phyloP scores from a whole-genome alignment of 768 basidiomycete genomes.

The Leccinellum luteum region DNA sequence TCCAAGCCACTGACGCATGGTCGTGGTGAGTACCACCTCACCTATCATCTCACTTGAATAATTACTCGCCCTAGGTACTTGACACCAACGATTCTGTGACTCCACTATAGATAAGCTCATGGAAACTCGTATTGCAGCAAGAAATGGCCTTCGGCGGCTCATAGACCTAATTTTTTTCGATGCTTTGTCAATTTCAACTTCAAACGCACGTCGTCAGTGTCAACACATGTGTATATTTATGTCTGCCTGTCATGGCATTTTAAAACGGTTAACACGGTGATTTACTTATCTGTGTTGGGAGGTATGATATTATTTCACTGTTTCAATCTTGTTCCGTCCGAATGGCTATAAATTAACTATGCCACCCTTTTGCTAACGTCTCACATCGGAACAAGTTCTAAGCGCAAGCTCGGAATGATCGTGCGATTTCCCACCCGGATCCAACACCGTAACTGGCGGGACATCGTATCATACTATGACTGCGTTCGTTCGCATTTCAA shows the following conservation, averaged over 20 bases:
- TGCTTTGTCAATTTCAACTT: background rate
- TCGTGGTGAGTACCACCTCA: too few relatives aligned
- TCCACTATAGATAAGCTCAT: too few relatives aligned
- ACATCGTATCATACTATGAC: too few relatives aligned
- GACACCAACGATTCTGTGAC: too few relatives aligned
- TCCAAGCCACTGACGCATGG: too few relatives aligned
- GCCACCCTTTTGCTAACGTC: background rate
- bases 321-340: background rate
- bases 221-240: background rate
- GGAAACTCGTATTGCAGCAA: too few relatives aligned
- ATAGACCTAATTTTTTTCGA: background rate
- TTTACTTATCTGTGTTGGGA: background rate
- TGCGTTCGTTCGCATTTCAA: background rate
- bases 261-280: background rate
- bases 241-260: background rate
- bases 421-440: background rate
- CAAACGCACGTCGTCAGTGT: background rate
- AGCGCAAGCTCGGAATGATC: background rate
- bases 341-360: background rate
- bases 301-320: background rate
- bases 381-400: background rate
- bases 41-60: too few relatives aligned
- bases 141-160: too few relatives aligned
- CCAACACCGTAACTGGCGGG: background rate
- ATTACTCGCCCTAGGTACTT: too few relatives aligned